Evolutionary conservation across 1,139 yeast genomes (phyloP), one percentile per base, ranked within the genome.

Genomic region (Nakaseomyces nivariensis): DNA sequence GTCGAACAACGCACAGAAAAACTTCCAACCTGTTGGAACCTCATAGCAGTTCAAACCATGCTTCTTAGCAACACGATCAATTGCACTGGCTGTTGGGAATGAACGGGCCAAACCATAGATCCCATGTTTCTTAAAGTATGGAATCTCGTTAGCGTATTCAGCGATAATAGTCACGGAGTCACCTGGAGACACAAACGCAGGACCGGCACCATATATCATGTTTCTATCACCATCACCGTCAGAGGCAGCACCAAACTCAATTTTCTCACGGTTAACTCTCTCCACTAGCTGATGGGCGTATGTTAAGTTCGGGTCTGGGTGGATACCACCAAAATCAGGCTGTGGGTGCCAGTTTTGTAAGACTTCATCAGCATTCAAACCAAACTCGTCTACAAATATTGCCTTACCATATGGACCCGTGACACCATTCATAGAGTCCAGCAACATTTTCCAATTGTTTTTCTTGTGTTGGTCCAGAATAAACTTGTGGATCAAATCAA

Each of bases 201-300:
- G 67, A 49, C 87, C 86, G 40, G 89, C 89, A 53, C 98, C 98
- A 68, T 92, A 92, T 62, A 92, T 92, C 98, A 92, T 92, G 69
- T 92, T 92, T 72, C 98, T 81, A 68, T 92, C 98, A 68, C 98
- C 98, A 65, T 92, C 98, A 68, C 98, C 98, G 66, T 92, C 98
- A 17, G 95, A 85, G 4, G 98, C 98, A 40, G 97, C 97, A 58
- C 98, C 98, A 68, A 92, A 90, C 7, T 94, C 88, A 58, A 89
- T 85, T 52, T 79, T 72, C 55, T 85, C 85, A 29, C 70, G 67
- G 66, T 92, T 97, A 9, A 92, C 98, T 57, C 79, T 78, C 48
- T 81, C 85, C 27, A 92, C 98, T 56, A 92, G 75, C 8, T 95
- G 79, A 56, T 78, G 81, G 9, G 98, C 98, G 65, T 92, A 92